Evolutionary conservation across 305 asterid species (phyloP), one percentile per base, ranked within the genome.

Genomic region (Plantago rigida): DNA sequence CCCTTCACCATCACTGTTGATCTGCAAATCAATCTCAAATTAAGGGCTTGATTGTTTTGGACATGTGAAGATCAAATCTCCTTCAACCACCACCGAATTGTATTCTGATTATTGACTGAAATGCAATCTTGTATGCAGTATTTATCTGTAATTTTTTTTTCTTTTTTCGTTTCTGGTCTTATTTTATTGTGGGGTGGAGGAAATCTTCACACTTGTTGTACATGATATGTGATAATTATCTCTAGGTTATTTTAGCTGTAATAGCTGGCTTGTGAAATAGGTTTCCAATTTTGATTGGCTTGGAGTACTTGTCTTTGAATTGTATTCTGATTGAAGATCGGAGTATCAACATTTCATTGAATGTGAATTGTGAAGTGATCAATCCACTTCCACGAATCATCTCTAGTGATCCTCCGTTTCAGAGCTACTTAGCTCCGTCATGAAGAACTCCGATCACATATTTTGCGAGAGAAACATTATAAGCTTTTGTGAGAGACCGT

Each of bases 151-250:
- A 80, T 24, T 56, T 56, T 22, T 22, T 22, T 22, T 64, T 66
- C 24, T 56, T 34, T 47, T 15, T 47, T 52, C 45, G 48, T 28
- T 22, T 49, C 45, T 29, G 0, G 22, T 41, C 39, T 50, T 50
- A 14, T 13, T 48, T 28, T 24, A 28, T 48, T 62, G 64, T 64
- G 60, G 56, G 62, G 46, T 68, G 62, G 63, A 77, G 69, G 51
- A 73, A 73, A 62, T 66, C 51, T 51, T 28, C 53, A 47, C 72
- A 76, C 77, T 73, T 75, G 83, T 79, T 83, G 94, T 83, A 79
- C 69, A 79, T 81, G 86, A 67, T 79, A 70, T 74, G 82, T 70
- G 80, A 71, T 71, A 14, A 79, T 71, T 76, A 36, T 74, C 73
- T 72, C 73, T 76, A 81, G 86, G 81, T 51, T 51, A 36, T 36